Percentiles rank a stretch among this genome's conserved stretches.
Conservation (phyloP, 2,329 filamentous ascomycete genomes). For the Colletotrichum sublineola region DNA sequence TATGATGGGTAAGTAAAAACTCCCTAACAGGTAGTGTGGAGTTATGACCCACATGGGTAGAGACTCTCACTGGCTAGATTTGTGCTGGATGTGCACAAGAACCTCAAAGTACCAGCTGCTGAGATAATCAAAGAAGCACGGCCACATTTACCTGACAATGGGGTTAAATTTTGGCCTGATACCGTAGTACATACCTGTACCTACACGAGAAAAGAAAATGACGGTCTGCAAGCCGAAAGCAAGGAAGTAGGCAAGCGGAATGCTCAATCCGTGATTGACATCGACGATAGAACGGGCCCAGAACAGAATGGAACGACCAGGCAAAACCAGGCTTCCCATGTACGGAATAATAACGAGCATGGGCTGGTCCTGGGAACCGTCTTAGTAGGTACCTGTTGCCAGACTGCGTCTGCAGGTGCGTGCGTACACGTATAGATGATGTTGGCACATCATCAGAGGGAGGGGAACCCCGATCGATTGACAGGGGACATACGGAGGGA, state of each 20-base stretch:
- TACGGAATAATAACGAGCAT: slow-evolving; percentile 11
- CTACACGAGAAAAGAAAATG: slow-evolving; percentile 20
- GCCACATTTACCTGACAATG: no score
- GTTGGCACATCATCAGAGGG: slow-evolving; percentile 11
- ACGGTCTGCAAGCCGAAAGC: slow-evolving; percentile 30
- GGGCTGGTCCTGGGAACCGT: slow-evolving; percentile 13
- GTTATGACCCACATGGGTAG: no score
- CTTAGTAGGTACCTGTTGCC: neutral
- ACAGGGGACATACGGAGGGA: neutral
- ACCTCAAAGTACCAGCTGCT: no score
- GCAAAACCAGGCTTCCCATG: slow-evolving; percentile 22
- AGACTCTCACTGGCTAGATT: no score
- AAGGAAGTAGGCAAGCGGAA: slow-evolving; percentile 31
- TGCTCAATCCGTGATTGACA: slow-evolving; percentile 33
- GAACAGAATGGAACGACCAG: slow-evolving; percentile 37
- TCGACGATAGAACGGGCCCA: slow-evolving; percentile 25
- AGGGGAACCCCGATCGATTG: slow-evolving; percentile 6
- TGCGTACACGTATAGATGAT: neutral
- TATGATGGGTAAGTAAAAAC: no score
- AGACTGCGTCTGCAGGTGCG: slow-evolving; percentile 6
- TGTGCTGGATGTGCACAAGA: no score
- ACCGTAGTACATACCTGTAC: no score
- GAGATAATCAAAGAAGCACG: no score
- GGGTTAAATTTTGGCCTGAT: no score
- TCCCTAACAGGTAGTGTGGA: no score